Base-by-base conservation (phyloP, 495 filamentous ascomycete species). In the Alectoria sarmentosa region DNA sequence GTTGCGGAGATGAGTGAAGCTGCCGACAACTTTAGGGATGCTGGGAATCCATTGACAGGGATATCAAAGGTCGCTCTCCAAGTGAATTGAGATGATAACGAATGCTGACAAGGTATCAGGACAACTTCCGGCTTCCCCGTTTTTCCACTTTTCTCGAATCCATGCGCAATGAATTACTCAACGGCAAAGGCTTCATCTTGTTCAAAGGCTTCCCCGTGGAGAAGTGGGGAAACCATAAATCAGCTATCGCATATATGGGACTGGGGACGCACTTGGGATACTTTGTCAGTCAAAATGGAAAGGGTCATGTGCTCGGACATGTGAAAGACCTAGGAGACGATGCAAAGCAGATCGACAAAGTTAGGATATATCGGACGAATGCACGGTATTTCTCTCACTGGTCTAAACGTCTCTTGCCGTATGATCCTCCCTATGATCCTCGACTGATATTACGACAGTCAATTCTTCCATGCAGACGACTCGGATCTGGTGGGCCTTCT, bases 251-350 rank as follows among this genome's bases (percentile, higher is more conserved):
- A 28, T 96, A 95, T 76, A 91, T 96, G 87, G 91, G 91, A 39
- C 78, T 96, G 2, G 90, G 91, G n/a, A 87, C 88, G 4, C 84
- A 93, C 70, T 79, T 96, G 6, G 91, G 91, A 42, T 91, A 95
- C 75, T 90, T 92, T 63, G 82, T 92, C 44, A 88, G 84, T 46
- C 91, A 96, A 71, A 96, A 96, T 76, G 84, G 85, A 11, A 83
- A 83, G 52, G 91, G 91, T n/a, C 91, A 96, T 73, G 88, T 96
- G 19, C 80, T 96, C 14, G 91, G 91, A 4, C 91, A 96, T 73
- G 91, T 96, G 72, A 91, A 96, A 75, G 90, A 95, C 75, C 80
- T 96, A 5, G 89, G 90, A 46, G 91, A 93, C 64, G 90, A 96
- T 74, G 76, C 88, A 37, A 86, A 81, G 14, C 82, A 89, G 74